These are phyloP conservation scores for Skeletonema potamos DNA, from an alignment of 108 stramenopile genomes.

Conservation along the genomic window DNA sequence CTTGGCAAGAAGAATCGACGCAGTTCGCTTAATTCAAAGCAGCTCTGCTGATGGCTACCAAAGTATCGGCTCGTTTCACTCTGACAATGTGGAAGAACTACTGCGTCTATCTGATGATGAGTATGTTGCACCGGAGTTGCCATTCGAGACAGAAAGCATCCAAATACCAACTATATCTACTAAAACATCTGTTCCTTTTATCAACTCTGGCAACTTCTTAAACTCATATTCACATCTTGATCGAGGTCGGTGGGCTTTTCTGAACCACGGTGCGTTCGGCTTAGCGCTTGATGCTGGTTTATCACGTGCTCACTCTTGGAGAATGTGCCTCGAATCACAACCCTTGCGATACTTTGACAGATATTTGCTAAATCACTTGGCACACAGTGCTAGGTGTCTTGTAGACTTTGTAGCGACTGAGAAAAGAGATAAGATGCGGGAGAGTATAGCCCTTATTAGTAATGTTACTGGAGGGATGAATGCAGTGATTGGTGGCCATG, in stretches of 20 bases:
- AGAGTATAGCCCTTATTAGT: slow-evolving; percentile 34
- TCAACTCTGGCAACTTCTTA: background rate
- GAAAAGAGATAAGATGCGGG: slow-evolving; percentile 19
- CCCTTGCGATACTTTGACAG: slow-evolving; percentile 76
- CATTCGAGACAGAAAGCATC: slow-evolving; percentile 32
- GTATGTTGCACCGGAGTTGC: slow-evolving; percentile 52
- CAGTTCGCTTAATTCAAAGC: background rate
- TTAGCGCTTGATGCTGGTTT: slow-evolving; percentile 56
- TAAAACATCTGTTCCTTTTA: slow-evolving; percentile 1
- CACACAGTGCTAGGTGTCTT: slow-evolving; percentile 51
- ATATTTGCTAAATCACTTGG: slow-evolving; percentile 69
- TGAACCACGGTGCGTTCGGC: slow-evolving; percentile 65
- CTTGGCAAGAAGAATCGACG: background rate
- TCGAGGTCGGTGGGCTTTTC: slow-evolving; percentile 28
- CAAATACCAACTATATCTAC: background rate
- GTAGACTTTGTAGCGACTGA: slow-evolving; percentile 48
- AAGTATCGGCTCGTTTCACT: slow-evolving; percentile 74
- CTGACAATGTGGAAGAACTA: slow-evolving; percentile 63
- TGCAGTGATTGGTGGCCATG: slow-evolving; percentile 63
- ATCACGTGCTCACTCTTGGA: slow-evolving; percentile 64
- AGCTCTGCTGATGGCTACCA: slow-evolving; percentile 52
- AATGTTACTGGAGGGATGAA: slow-evolving; percentile 72
- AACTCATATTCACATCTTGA: slow-evolving; percentile 18
- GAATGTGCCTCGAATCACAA: slow-evolving; percentile 62
- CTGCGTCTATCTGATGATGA: slow-evolving; percentile 40